phyloP scores from a whole-genome alignment of 257 asterid genomes.

The Solanum chmielewskii region DNA sequence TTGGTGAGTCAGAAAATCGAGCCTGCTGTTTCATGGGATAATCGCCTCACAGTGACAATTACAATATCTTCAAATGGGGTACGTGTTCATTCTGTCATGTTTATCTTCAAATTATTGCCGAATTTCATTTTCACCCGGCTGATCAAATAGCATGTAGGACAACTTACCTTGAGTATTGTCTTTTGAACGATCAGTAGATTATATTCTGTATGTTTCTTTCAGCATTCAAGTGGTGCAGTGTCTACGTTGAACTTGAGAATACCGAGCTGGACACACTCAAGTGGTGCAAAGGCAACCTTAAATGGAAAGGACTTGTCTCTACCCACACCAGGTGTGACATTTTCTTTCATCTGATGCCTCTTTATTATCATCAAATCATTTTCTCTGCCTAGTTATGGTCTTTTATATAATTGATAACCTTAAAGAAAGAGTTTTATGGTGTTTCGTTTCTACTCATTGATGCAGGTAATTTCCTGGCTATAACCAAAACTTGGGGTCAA shows the following conservation, averaged over 20 bases:
- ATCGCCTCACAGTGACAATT: conserved; percentile 34
- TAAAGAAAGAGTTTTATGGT: neutral
- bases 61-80: conserved; percentile 33
- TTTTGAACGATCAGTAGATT: neutral
- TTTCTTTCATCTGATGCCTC: neutral
- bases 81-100: neutral
- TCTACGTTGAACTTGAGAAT: conserved; percentile 50
- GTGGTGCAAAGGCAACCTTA: conserved; percentile 35
- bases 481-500: conserved; percentile 44
- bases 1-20: conserved; percentile 36
- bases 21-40: conserved; percentile 58
- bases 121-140: neutral
- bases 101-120: neutral
- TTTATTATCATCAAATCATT: neutral
- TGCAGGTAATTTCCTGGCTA: conserved; percentile 55
- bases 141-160: neutral
- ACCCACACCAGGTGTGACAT: conserved; percentile 36
- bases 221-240: conserved; percentile 18
- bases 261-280: conserved; percentile 53
- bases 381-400: neutral
- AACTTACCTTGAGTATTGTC: neutral
- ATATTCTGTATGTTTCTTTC: neutral
- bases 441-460: neutral
- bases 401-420: neutral
- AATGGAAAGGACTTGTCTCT: conserved; percentile 31